Evolutionary conservation across 2,329 filamentous ascomycete species (phyloP), one percentile per base, ranked within the genome.

Genomic region (Lasiodiplodia theobromae): DNA sequence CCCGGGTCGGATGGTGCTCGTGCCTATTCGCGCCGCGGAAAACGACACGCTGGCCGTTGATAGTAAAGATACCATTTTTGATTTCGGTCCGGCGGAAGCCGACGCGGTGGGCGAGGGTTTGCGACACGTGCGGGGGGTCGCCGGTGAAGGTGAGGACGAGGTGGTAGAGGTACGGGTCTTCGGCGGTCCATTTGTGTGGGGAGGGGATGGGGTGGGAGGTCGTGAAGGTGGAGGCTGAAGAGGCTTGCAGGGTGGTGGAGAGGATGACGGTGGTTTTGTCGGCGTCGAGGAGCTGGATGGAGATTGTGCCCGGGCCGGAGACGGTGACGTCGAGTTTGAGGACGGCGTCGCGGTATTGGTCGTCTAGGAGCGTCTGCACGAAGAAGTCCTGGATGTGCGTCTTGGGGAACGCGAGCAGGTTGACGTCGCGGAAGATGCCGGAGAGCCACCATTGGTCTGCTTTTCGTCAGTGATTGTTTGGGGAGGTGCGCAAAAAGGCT

Each of bases 121-220:
- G 40, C 38, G n/a, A n/a, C n/a, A n/a, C n/a, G n/a, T n/a, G n/a
- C n/a, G n/a, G n/a, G n/a, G n/a, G n/a, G n/a, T n/a, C 82, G 2
- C 70, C 70, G 12, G 71, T 79, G 4, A 85, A 74, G 0, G 81
- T 77, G 2, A 89, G 78, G 8, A 84, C 78, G 1, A 89, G 77
- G 1, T 82, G 78, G 72, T 92, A 92, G 0, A 91, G 82, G 60
- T 87, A 81, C 0, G 89, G 89, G 0, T 85, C 87, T 75, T 92
- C 90, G 1, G 90, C 90, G 0, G 89, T 90, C 90, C 89, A 91
- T 70, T 90, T 88, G n/a, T 80, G 75, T 0, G 89, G 88, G n/a
- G 85, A 78, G 2, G 79, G 62, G 23, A 91, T 79, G 0, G 82
- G 76, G 1, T 89, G 72, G 8, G 75, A 72, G 51, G 81, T 72